Percentiles rank a stretch among this genome's conserved stretches.
phyloP scores from a whole-genome alignment of 2,329 filamentous ascomycete genomes.

The Emericellopsis cladophorae region DNA sequence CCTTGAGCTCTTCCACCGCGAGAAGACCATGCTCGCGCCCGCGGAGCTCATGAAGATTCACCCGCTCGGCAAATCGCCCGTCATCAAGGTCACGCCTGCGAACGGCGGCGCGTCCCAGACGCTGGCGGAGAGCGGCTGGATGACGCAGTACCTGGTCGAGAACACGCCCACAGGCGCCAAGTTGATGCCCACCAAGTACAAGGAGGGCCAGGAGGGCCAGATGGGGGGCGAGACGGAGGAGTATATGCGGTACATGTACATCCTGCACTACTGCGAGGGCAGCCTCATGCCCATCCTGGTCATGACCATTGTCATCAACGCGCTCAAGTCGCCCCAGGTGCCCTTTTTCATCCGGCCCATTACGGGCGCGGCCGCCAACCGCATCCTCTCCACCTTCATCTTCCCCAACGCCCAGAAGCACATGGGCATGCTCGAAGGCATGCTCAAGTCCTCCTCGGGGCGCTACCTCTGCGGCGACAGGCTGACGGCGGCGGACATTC shows the following conservation, averaged over 20 bases:
- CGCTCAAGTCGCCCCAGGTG: conserved; percentile 28
- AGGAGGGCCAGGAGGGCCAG: conserved; percentile 44
- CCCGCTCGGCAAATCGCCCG: conserved; percentile 76
- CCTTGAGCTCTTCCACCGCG: conserved; percentile 66
- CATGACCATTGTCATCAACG: conserved; percentile 46
- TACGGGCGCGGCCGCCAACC: conserved; percentile 28
- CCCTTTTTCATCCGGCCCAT: conserved; percentile 43
- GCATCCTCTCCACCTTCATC: conserved; percentile 25
- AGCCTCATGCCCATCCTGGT: conserved; percentile 65
- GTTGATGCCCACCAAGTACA: conserved; percentile 41
- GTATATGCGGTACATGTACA: conserved; percentile 50
- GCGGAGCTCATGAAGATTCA: conserved; percentile 66
- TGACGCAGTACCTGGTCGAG: conserved; percentile 72
- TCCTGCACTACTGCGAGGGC: conserved; percentile 78
- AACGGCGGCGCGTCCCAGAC: conserved; percentile 35
- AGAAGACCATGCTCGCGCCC: conserved; percentile 55
- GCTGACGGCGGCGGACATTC: conserved; percentile 39
- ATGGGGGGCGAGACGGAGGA: conserved; percentile 48
- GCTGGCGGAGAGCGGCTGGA: conserved; percentile 70
- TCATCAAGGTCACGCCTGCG: conserved; percentile 49
- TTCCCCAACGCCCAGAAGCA: conserved; percentile 34
- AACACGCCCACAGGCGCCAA: conserved; percentile 33
- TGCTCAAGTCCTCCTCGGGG: conserved; percentile 28
- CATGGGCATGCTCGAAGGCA: conserved; percentile 34
- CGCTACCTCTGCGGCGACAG: conserved; percentile 34